These are phyloP conservation scores for Anthracocystis panici-leucophaei DNA, from an alignment of 1,284 basidiomycete genomes.

Conservation along the genomic window DNA sequence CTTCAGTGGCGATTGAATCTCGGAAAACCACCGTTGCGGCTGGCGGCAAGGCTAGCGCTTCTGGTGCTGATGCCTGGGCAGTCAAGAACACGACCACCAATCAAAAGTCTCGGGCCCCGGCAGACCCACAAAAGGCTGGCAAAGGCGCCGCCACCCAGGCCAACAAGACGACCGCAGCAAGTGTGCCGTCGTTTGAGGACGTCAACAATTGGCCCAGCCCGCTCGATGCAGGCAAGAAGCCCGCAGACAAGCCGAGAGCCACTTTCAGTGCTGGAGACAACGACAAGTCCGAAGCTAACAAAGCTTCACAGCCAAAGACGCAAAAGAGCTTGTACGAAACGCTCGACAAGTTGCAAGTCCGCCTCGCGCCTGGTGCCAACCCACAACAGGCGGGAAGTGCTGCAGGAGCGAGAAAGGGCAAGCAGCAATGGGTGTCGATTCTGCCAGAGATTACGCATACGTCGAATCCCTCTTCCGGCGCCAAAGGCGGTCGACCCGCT, in stretches of 20 bases:
- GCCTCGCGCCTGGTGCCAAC: constrained; percentile 29
- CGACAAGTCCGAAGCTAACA: not conserved
- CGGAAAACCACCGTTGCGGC: not conserved
- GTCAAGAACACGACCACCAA: constrained; percentile 11
- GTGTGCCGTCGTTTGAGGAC: constrained; percentile 40
- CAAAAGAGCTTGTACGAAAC: constrained; percentile 43
- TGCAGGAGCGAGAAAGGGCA: constrained; percentile 41
- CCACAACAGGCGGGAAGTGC: constrained; percentile 6
- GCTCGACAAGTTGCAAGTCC: constrained; percentile 47
- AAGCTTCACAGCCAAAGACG: constrained; percentile 6
- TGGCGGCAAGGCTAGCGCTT: not conserved
- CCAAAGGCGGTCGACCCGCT: constrained; percentile 7
- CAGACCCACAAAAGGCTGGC: constrained; percentile 12
- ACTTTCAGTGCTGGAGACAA: not conserved
- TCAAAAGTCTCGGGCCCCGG: constrained; percentile 3
- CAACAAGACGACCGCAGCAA: constrained; percentile 3
- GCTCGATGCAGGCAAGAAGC: constrained; percentile 47
- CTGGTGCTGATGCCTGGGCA: not conserved
- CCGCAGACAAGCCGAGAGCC: constrained; percentile 14
- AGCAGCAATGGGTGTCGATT: constrained; percentile 59
- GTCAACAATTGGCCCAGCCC: constrained; percentile 50
- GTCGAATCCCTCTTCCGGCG: constrained; percentile 4
- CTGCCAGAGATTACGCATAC: constrained; percentile 53
- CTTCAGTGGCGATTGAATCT: not conserved
- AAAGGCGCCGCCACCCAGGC: constrained; percentile 10